Conservation (phyloP, 2,329 filamentous ascomycete genomes). For the Colletotrichum godetiae region DNA sequence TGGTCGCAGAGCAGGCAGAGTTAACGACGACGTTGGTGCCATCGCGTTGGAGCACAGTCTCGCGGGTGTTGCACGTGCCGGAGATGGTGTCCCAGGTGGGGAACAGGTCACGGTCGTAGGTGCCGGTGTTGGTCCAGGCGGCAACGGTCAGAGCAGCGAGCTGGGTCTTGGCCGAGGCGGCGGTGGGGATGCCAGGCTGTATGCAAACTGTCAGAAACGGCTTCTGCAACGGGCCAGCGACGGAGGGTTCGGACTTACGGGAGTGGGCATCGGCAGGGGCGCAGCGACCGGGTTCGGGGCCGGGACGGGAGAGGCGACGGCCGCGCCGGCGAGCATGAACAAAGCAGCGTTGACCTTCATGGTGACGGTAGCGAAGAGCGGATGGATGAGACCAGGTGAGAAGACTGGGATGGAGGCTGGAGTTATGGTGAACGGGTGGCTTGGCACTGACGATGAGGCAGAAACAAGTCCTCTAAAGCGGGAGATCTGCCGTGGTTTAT, state of each 20-base stretch:
- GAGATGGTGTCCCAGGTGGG: conserved; percentile 76
- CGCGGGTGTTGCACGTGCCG: conserved; percentile 77
- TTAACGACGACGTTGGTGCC: conserved; percentile 71
- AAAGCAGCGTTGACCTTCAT: conserved; percentile 37
- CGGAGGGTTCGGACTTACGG: conserved; percentile 37
- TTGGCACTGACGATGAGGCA: conserved; percentile 23
- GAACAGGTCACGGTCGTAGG: conserved; percentile 76
- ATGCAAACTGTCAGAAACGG: background rate
- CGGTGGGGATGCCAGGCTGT: conserved; percentile 72
- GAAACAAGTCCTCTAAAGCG: background rate
- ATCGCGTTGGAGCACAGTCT: conserved; percentile 80
- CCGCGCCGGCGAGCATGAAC: conserved; percentile 37
- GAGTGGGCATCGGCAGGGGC: conserved; percentile 39
- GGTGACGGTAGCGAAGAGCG: background rate
- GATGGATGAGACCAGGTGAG: background rate
- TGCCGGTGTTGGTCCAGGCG: conserved; percentile 61
- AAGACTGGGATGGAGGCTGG: conserved; percentile 11
- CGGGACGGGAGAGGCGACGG: conserved; percentile 38
- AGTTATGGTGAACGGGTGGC: conserved; percentile 12
- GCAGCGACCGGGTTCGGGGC: conserved; percentile 24
- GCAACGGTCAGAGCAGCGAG: conserved; percentile 70
- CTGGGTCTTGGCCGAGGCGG: conserved; percentile 65
- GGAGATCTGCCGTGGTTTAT: conserved; percentile 33
- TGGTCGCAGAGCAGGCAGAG: conserved; percentile 70
- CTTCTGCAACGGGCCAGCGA: background rate